Base-by-base conservation (phyloP, 176 grass and related monocot species). In the Dendrocalamus sinicus region DNA sequence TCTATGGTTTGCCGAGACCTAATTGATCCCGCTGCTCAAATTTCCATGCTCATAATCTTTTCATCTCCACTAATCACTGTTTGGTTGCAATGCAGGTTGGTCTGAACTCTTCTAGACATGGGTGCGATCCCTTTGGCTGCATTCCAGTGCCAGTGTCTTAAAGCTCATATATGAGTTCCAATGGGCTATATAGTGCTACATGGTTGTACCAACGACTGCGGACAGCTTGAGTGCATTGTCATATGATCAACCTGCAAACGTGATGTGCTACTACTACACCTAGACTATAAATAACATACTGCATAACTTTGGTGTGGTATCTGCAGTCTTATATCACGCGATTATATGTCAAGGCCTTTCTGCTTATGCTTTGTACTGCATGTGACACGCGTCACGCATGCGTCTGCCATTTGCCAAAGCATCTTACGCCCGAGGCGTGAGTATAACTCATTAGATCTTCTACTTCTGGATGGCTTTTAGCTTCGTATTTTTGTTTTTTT, bases 161-260 rank as follows among this genome's bases (percentile, higher is more conserved):
- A 48, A 16, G 46, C 47, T 53, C 15, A 9, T 53, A 74, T 53
- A 9, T 60, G 13, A 59, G 44, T n/a, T 61, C 12, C 75, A 60
- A 59, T 22, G 53, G 26, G 30, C 73, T 40, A 60, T 77, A 60
- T 41, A 59, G 9, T 54, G 22, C 8, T 76, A n/a, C 28, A 59
- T 76, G 16, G 19, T 16, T 75, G 72, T 75, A 20, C 73, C 11
- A 43, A 77, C 39, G 35, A n/a, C 35, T 59, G 35, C 19, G 40
- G 53, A 9, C 35, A 59, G 57, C 22, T 40, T 78, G 75, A 62
- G 45, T 61, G 5, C 20, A 26, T 9, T 53, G 22, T 16, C 39
- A 44, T 44, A 45, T 26, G 39, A 78, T 78, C 55, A 61, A 78
- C 37, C 55, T 43, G 37, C 55, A 61, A 77, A 60, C 41, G 22